Conservation (phyloP, 805 yeast genomes). For the Cyberlindnera petersonii region DNA sequence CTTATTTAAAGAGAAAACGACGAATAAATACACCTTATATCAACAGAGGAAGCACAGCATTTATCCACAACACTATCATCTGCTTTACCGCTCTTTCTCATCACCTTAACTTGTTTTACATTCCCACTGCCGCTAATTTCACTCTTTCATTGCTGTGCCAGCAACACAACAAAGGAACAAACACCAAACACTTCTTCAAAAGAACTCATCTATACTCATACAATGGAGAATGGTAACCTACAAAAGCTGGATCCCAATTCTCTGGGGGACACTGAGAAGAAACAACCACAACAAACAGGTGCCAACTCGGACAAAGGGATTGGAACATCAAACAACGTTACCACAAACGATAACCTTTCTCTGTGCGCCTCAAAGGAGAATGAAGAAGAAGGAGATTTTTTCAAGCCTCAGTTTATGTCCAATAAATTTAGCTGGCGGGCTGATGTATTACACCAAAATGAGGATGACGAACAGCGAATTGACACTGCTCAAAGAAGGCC, state of each 20-base stretch:
- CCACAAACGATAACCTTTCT: neutral
- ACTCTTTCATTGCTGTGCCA: too few relatives aligned
- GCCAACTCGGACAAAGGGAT: neutral
- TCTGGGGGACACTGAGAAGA: neutral
- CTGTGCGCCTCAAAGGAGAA: slow-evolving; percentile 2
- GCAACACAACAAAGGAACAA: too few relatives aligned
- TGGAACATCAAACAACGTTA: neutral
- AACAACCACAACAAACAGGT: neutral
- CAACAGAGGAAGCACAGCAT: too few relatives aligned
- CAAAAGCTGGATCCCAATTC: neutral
- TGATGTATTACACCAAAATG: slow-evolving; percentile 11
- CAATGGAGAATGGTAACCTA: neutral
- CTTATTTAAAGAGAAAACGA: too few relatives aligned
- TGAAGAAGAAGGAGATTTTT: slow-evolving; percentile 12
- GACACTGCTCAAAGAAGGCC: slow-evolving; percentile 3
- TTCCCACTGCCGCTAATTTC: too few relatives aligned
- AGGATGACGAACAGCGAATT: slow-evolving; percentile 12
- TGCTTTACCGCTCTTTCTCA: too few relatives aligned
- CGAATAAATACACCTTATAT: too few relatives aligned
- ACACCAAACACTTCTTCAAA: too few relatives aligned
- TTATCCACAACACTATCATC: too few relatives aligned
- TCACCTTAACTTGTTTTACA: too few relatives aligned
- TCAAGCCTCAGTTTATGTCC: slow-evolving; percentile 13
- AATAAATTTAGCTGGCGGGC: slow-evolving; percentile 14
- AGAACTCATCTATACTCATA: neutral